Conservation (phyloP, 345 rosid genomes). For the Ricinus communis region DNA sequence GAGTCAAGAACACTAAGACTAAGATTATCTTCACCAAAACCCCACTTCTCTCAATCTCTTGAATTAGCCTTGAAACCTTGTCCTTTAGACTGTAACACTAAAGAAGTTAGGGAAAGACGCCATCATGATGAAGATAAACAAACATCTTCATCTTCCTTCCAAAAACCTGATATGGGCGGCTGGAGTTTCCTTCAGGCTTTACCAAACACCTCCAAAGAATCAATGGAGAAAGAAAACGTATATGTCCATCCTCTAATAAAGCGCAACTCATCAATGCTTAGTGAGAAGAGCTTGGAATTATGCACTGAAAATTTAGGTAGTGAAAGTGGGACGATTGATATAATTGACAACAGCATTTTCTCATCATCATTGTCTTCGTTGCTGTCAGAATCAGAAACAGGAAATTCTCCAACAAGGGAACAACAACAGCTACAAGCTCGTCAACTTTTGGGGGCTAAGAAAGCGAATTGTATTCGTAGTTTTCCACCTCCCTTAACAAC, state of each 20-base stretch:
- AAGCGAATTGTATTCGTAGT: constrained; percentile 30
- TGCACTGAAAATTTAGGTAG: constrained; percentile 86
- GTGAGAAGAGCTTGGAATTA: constrained; percentile 69
- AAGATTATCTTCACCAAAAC: constrained; percentile 49
- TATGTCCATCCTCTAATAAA: constrained; percentile 48
- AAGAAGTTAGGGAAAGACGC: constrained; percentile 20
- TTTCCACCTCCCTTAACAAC: constrained; percentile 87
- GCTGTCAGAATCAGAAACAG: constrained; percentile 3
- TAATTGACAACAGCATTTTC: constrained; percentile 33
- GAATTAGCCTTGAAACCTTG: constrained; percentile 42
- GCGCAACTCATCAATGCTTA: constrained; percentile 51
- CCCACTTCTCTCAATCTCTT: constrained; percentile 35
- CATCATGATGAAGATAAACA: constrained; percentile 17
- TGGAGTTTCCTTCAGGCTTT: constrained; percentile 59
- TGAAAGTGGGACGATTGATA: constrained; percentile 67
- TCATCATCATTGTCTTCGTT: constrained; percentile 20
- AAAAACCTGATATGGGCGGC: constrained; percentile 28
- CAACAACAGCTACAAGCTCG: constrained; percentile 9
- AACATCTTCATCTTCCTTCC: constrained; percentile 5
- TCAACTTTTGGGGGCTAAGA: constrained; percentile 29
- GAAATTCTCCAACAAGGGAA: constrained; percentile 31
- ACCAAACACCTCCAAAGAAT: constrained; percentile 22
- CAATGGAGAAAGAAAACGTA: constrained; percentile 14
- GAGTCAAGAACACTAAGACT: constrained; percentile 63
- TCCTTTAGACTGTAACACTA: constrained; percentile 28